Evolutionary conservation across 768 basidiomycete species (phyloP).

Genomic region (Psilocybe cubensis): DNA sequence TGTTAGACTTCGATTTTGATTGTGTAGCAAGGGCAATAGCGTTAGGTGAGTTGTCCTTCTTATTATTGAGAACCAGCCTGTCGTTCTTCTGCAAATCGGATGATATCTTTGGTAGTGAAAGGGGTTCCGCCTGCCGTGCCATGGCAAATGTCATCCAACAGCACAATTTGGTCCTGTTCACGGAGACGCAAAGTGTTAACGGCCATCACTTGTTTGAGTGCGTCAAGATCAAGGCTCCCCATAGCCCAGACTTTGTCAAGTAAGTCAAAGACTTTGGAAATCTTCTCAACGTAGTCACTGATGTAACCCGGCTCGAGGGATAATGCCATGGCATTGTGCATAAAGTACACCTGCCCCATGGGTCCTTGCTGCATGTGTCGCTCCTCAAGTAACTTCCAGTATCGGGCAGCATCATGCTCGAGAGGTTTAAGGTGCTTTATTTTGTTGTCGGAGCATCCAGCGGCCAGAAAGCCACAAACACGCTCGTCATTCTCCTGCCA

Average conservation of each 20-base stretch:
- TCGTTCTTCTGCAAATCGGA: not conserved
- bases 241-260: conserved; percentile 1
- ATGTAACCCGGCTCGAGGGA: not conserved
- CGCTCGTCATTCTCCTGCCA: conserved; percentile 18
- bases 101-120: conserved; percentile 4
- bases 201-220: not conserved
- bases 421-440: not conserved
- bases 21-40: not conserved
- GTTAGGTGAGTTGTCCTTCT: not conserved
- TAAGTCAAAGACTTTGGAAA: not conserved
- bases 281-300: not conserved
- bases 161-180: not conserved
- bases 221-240: not conserved
- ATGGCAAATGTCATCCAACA: not conserved
- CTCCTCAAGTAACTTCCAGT: conserved; percentile 8
- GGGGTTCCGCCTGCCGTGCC: not conserved
- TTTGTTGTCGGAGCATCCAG: not conserved
- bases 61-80: not conserved
- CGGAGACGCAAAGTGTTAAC: not conserved
- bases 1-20: not conserved
- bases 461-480: not conserved
- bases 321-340: conserved; percentile 11
- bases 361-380: conserved; percentile 21
- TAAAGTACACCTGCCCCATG: conserved; percentile 17
- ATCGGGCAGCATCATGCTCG: not conserved